Percentiles rank a stretch among this genome's conserved stretches.
phyloP scores from a whole-genome alignment of 768 basidiomycete species.

The Russula sp. region DNA sequence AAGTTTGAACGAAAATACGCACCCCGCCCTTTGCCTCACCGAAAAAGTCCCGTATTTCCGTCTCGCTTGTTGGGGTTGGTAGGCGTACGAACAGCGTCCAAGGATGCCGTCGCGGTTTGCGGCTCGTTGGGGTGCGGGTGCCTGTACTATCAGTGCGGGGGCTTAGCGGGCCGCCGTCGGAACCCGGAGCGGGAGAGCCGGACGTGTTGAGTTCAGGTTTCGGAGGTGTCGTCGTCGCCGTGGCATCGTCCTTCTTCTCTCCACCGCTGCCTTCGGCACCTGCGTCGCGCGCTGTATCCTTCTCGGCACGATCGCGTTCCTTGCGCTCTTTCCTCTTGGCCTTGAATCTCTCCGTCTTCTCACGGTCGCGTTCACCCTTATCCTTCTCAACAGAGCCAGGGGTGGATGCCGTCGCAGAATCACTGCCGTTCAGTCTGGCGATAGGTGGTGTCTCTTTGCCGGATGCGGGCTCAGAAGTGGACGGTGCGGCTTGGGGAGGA shows the following conservation, averaged over 20 bases:
- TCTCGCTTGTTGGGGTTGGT: conserved; percentile 47
- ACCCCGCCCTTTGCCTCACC: conserved; percentile 64
- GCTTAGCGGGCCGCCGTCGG: conserved; percentile 38
- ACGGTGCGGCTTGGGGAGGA: not conserved
- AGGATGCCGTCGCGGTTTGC: conserved; percentile 60
- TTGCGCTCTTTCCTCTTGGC: conserved; percentile 60
- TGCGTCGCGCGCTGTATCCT: conserved; percentile 26
- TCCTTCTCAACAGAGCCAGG: conserved; percentile 20
- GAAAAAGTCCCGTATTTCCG: conserved; percentile 71
- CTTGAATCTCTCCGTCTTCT: conserved; percentile 52
- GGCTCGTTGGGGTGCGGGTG: conserved; percentile 63
- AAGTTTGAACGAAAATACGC: conserved; percentile 29
- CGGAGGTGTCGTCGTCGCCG: conserved; percentile 34
- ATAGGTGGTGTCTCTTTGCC: conserved; percentile 14
- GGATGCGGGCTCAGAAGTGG: conserved; percentile 9
- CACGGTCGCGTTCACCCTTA: conserved; percentile 30
- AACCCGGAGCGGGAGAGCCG: conserved; percentile 30
- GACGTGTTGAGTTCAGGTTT: conserved; percentile 12
- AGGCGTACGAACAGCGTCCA: conserved; percentile 85
- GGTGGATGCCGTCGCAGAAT: conserved; percentile 28
- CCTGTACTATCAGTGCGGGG: conserved; percentile 49
- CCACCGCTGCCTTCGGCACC: conserved; percentile 23
- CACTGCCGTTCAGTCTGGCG: conserved; percentile 33
- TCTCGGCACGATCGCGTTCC: conserved; percentile 45
- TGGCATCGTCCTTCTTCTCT: conserved; percentile 32